phyloP scores from a whole-genome alignment of 345 rosid species.

The Linum trigynum region DNA sequence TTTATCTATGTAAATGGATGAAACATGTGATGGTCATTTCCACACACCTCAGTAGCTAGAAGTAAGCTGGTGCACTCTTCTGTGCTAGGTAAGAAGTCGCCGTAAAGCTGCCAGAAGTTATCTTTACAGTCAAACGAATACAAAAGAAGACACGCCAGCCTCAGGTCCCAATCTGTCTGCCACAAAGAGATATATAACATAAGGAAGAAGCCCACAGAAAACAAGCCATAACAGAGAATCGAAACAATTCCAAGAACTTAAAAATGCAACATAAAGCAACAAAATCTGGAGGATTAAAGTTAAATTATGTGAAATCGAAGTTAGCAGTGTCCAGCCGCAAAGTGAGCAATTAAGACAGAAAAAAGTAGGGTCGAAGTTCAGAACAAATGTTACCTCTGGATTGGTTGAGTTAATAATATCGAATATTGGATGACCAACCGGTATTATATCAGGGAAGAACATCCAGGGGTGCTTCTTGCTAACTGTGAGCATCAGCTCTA shows the following conservation, averaged over 20 bases:
- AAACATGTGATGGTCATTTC: background rate
- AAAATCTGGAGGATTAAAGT: background rate
- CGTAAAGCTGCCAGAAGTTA: slow-evolving; percentile 84
- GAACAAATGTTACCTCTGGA: slow-evolving; percentile 52
- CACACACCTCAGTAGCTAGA: slow-evolving; percentile 77
- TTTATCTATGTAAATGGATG: too few species aligned
- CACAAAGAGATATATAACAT: slow-evolving; percentile 15
- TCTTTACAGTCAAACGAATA: slow-evolving; percentile 64
- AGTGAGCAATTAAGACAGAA: background rate
- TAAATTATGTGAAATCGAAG: too few species aligned
- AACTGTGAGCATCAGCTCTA: slow-evolving; percentile 79
- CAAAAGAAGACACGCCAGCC: slow-evolving; percentile 84
- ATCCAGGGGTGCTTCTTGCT: slow-evolving; percentile 89
- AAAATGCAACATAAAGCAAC: slow-evolving; percentile 8
- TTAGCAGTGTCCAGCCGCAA: slow-evolving; percentile 1
- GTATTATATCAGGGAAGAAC: slow-evolving; percentile 93
- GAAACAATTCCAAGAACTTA: background rate
- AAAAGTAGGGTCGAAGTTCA: background rate
- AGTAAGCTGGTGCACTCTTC: slow-evolving; percentile 89
- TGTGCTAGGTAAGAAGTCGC: slow-evolving; percentile 76
- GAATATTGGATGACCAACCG: slow-evolving; percentile 88
- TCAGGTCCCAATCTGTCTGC: slow-evolving; percentile 95
- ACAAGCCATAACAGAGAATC: background rate
- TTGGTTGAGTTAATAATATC: slow-evolving; percentile 81
- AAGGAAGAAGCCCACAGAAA: background rate